A percentile compares a stretch with the other conserved stretches of the same genome.
These are phyloP conservation scores for Mortierella sp. DNA, from an alignment of 371 early-diverging fungal genomes.

Conservation along the genomic window DNA sequence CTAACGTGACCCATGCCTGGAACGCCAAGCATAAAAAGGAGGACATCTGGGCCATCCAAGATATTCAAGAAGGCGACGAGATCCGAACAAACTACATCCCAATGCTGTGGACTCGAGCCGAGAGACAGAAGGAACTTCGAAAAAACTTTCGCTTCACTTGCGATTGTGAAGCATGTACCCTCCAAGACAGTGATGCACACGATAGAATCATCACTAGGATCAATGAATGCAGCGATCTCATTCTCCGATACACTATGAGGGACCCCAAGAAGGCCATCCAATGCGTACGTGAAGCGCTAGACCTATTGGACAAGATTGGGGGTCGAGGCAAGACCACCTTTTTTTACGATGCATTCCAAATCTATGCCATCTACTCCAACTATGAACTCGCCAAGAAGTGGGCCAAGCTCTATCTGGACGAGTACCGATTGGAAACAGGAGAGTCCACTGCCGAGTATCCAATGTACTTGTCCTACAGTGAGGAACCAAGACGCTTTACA, in stretches of 20 bases:
- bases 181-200: too few species aligned
- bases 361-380: conserved; percentile 18
- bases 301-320: conserved; percentile 9
- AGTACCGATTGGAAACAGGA: conserved; percentile 11
- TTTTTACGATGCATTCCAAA: conserved; percentile 30
- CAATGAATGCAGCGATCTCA: conserved; percentile 14
- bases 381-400: conserved; percentile 23
- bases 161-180: conserved; percentile 9
- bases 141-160: conserved; percentile 16
- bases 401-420: conserved; percentile 19
- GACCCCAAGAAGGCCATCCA: conserved; percentile 19
- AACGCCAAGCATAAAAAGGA: conserved; percentile 18
- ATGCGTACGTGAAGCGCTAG: conserved; percentile 14
- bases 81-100: conserved; percentile 17
- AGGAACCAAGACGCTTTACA: too few species aligned
- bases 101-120: conserved; percentile 1
- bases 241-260: conserved; percentile 1
- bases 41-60: conserved; percentile 11
- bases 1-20: conserved; percentile 22
- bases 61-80: conserved; percentile 22
- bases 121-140: conserved; percentile 1
- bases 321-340: conserved; percentile 15
- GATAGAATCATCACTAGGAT: conserved; percentile 10
- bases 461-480: conserved; percentile 13
- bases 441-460: conserved; percentile 5